Conservation (phyloP, 192 early-diverging fungal species). For the Martensiomyces pterosporus region DNA sequence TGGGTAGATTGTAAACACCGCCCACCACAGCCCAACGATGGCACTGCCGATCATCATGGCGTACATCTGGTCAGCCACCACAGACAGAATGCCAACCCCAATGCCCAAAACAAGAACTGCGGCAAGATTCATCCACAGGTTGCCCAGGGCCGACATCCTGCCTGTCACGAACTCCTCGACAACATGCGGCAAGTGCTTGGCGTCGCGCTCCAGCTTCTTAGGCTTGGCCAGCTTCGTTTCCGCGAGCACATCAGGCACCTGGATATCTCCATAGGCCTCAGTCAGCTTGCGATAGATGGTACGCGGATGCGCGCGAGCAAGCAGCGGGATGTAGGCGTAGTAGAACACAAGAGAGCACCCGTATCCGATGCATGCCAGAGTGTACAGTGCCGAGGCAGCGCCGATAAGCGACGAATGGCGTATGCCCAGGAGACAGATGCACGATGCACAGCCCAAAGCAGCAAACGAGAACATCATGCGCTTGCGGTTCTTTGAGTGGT, state of each 20-base stretch:
- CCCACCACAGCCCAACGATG: slow-evolving; percentile 50
- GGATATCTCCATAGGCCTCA: slow-evolving; percentile 1
- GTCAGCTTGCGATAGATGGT: slow-evolving; percentile 19
- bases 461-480: slow-evolving; percentile 24
- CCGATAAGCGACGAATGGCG: slow-evolving; percentile 25
- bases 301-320: slow-evolving; percentile 34
- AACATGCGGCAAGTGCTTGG: background rate
- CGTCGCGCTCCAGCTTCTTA: background rate
- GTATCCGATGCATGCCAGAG: slow-evolving; percentile 48
- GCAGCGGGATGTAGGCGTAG: slow-evolving; percentile 51
- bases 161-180: slow-evolving; percentile 14
- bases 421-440: slow-evolving; percentile 45
- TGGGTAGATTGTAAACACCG: slow-evolving; percentile 40
- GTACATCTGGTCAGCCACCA: slow-evolving; percentile 18
- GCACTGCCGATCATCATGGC: slow-evolving; percentile 33
- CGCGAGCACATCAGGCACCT: background rate
- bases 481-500: slow-evolving; percentile 41
- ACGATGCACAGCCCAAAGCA: slow-evolving; percentile 28
- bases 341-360: slow-evolving; percentile 51
- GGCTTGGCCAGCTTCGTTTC: slow-evolving; percentile 2
- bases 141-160: slow-evolving; percentile 45
- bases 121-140: slow-evolving; percentile 47
- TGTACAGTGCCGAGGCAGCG: slow-evolving; percentile 38
- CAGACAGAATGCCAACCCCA: slow-evolving; percentile 37
- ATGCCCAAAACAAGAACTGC: slow-evolving; percentile 44